These are phyloP conservation scores for Miscanthus lutarioriparius DNA, from an alignment of 176 grass and related monocot genomes.

Conservation along the genomic window DNA sequence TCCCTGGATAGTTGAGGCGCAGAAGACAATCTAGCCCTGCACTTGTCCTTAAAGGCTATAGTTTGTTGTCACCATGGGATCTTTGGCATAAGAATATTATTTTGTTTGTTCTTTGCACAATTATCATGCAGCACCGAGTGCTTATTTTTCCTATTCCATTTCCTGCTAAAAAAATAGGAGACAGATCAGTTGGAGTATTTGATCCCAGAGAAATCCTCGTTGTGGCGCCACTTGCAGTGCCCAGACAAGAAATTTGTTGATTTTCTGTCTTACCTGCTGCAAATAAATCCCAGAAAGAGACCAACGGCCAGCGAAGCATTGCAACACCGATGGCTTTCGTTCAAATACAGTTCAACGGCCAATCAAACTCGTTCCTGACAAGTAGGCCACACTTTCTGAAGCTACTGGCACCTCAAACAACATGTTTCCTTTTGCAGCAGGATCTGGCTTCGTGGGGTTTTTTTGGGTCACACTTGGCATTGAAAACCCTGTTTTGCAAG, in stretches of 20 bases:
- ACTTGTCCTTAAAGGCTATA: not conserved
- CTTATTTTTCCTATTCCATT: not conserved
- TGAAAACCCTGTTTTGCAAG: slow-evolving; percentile 33
- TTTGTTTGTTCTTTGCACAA: not conserved
- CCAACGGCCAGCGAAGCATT: slow-evolving; percentile 84
- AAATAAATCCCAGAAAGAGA: slow-evolving; percentile 79
- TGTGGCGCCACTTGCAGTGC: slow-evolving; percentile 60
- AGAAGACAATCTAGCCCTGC: not conserved
- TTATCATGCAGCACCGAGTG: not conserved
- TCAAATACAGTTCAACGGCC: slow-evolving; percentile 51
- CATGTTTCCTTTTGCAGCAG: slow-evolving; percentile 9
- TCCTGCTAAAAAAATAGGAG: slow-evolving; percentile 52
- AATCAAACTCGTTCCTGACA: slow-evolving; percentile 9
- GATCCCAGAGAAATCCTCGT: slow-evolving; percentile 83
- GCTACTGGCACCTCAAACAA: slow-evolving; percentile 15
- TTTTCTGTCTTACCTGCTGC: slow-evolving; percentile 83
- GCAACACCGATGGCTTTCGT: slow-evolving; percentile 80
- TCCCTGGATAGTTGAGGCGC: not conserved
- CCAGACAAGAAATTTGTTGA: slow-evolving; percentile 77
- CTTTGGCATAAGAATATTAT: not conserved
- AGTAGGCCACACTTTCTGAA: slow-evolving; percentile 11
- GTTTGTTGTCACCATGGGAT: slow-evolving; percentile 1
- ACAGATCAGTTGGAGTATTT: slow-evolving; percentile 79
- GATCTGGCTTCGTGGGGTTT: not conserved
- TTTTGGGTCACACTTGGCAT: slow-evolving; percentile 28